These are phyloP conservation scores for Cryphonectria parasitica DNA, from an alignment of 2,329 filamentous ascomycete species.

Conservation along the genomic window DNA sequence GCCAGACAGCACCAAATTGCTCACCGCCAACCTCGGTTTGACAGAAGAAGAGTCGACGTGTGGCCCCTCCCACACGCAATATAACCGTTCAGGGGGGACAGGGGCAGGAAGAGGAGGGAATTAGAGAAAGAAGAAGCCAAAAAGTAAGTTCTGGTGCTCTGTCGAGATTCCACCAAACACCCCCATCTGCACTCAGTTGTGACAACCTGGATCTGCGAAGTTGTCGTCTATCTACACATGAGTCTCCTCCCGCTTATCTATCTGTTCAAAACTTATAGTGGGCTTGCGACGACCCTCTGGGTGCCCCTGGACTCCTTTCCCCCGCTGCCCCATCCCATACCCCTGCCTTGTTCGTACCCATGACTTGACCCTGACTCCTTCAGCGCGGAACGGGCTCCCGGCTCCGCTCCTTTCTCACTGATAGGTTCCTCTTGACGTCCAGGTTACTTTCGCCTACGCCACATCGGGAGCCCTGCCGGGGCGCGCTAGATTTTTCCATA, in stretches of 20 bases:
- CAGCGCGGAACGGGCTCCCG: slow-evolving; percentile 1
- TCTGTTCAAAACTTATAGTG: neutral
- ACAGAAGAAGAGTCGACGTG: neutral
- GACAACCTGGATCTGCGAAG: neutral
- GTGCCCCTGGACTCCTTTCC: neutral
- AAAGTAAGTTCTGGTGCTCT: neutral
- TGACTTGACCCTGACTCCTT: neutral
- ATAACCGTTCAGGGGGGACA: neutral
- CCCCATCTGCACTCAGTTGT: neutral
- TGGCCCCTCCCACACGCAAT: neutral
- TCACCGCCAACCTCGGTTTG: slow-evolving; percentile 23
- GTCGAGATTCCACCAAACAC: neutral
- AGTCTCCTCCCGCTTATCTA: slow-evolving; percentile 1
- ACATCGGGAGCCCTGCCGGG: slow-evolving; percentile 23
- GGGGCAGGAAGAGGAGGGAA: neutral
- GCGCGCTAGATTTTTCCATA: slow-evolving; percentile 26
- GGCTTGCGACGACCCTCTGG: neutral
- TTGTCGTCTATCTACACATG: neutral
- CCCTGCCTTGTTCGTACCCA: neutral
- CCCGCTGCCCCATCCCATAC: neutral
- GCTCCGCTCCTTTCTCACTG: slow-evolving; percentile 3
- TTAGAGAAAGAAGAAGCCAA: neutral
- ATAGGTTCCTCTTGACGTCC: slow-evolving; percentile 18
- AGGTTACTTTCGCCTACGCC: slow-evolving; percentile 28
- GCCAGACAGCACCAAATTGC: slow-evolving; percentile 23